Evolutionary conservation across 2,329 filamentous ascomycete species (phyloP).

Genomic region (Calonectria fujianensis): DNA sequence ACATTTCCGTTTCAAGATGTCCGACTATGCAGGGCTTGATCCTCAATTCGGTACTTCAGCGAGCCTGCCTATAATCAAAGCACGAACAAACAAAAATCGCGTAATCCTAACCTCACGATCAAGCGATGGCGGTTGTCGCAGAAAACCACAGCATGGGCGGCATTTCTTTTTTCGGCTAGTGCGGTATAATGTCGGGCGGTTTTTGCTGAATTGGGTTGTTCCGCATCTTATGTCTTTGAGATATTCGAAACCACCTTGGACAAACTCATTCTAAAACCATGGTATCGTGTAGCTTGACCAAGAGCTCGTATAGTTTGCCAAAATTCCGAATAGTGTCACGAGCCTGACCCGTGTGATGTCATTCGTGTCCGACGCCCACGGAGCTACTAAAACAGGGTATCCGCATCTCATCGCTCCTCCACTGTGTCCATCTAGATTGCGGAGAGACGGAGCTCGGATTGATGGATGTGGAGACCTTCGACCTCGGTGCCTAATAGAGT

Average conservation of each 20-base stretch:
- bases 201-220: background rate
- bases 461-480: background rate
- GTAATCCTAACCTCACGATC: background rate
- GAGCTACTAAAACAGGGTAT: background rate
- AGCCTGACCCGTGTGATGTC: background rate
- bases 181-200: background rate
- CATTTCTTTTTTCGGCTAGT: background rate
- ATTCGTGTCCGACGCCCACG: background rate
- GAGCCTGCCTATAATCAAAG: background rate
- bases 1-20: conserved; percentile 6
- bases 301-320: background rate
- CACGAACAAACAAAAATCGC: background rate
- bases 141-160: background rate
- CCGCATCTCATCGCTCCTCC: background rate
- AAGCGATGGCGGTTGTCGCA: background rate
- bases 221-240: background rate
- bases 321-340: background rate
- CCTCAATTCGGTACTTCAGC: background rate
- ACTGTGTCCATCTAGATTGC: background rate
- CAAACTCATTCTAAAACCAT: background rate
- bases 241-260: background rate
- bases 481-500: background rate
- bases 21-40: background rate
- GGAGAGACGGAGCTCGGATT: background rate
- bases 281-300: background rate